A percentile compares a stretch with the other conserved stretches of the same genome.
Conservation (phyloP, 2,329 filamentous ascomycete genomes). For the Botrytis cinerea region DNA sequence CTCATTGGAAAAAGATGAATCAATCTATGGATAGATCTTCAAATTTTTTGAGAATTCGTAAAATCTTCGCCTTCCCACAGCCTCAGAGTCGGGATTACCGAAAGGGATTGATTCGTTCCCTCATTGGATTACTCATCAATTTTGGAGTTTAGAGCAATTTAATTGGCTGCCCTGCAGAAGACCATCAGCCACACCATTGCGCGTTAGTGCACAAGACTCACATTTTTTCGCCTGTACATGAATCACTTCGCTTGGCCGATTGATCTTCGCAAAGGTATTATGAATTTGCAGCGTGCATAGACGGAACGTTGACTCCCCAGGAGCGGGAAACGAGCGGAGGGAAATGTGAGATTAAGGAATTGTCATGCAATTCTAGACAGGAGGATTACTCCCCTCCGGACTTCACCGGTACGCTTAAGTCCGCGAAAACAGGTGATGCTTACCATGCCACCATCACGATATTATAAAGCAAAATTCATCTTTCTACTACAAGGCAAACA, state of each 20-base stretch:
- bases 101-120: not conserved
- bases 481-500: not conserved
- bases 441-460: not conserved
- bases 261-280: too few species aligned
- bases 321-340: not conserved
- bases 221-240: not conserved
- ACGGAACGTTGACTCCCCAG: not conserved
- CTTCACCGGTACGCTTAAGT: not conserved
- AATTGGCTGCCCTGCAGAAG: not conserved
- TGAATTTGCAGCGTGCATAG: not conserved
- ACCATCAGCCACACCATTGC: not conserved
- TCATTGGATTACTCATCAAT: too few species aligned
- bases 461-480: not conserved
- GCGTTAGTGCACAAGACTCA: not conserved
- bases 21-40: not conserved
- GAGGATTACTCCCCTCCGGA: not conserved
- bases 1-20: not conserved
- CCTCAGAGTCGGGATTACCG: not conserved
- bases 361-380: not conserved
- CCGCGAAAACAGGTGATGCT: constrained; percentile 4
- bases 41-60: not conserved
- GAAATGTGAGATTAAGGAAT: not conserved
- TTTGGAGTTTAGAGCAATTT: not conserved
- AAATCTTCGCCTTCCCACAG: not conserved
- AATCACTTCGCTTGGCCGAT: not conserved